Evolutionary conservation across 768 basidiomycete species (phyloP).

Genomic region (Neoboletus brunneissimus): DNA sequence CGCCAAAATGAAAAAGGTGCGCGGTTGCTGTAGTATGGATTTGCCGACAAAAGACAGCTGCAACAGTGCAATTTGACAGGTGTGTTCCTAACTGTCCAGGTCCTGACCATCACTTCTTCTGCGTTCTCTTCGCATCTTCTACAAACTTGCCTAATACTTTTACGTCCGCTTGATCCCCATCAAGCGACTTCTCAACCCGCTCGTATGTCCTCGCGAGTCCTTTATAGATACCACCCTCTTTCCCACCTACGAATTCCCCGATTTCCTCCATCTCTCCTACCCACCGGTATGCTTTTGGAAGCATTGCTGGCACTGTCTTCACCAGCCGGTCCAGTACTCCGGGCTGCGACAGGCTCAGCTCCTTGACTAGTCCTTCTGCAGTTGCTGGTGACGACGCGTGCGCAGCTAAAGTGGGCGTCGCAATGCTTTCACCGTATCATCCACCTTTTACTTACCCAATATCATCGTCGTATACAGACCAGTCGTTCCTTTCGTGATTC

Average conservation of each 20-base stretch:
- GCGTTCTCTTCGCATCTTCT: slow-evolving; percentile 39
- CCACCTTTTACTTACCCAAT: slow-evolving; percentile 37
- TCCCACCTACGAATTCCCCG: slow-evolving; percentile 48
- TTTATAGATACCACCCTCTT: slow-evolving; percentile 43
- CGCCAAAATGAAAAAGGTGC: slow-evolving; percentile 22
- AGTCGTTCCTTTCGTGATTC: slow-evolving; percentile 53
- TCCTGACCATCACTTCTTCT: not conserved
- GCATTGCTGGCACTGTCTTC: slow-evolving; percentile 43
- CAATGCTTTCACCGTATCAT: not conserved
- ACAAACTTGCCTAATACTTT: slow-evolving; percentile 43
- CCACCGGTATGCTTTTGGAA: slow-evolving; percentile 64
- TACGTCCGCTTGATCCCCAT: slow-evolving; percentile 39
- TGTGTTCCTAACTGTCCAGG: slow-evolving; percentile 8
- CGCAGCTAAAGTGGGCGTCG: slow-evolving; percentile 39
- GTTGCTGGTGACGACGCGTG: slow-evolving; percentile 59
- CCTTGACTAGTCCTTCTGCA: slow-evolving; percentile 51
- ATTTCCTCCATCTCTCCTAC: slow-evolving; percentile 67
- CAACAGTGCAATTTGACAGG: slow-evolving; percentile 4
- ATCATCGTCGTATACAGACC: slow-evolving; percentile 57
- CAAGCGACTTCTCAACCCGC: slow-evolving; percentile 40
- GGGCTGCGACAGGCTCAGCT: slow-evolving; percentile 48
- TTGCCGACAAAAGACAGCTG: slow-evolving; percentile 13
- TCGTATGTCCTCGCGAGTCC: slow-evolving; percentile 48
- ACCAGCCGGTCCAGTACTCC: slow-evolving; percentile 40
- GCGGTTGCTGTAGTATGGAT: slow-evolving; percentile 13